These are phyloP conservation scores for Cyclanthera cordifolia DNA, from an alignment of 306 rosid genomes.

Conservation along the genomic window DNA sequence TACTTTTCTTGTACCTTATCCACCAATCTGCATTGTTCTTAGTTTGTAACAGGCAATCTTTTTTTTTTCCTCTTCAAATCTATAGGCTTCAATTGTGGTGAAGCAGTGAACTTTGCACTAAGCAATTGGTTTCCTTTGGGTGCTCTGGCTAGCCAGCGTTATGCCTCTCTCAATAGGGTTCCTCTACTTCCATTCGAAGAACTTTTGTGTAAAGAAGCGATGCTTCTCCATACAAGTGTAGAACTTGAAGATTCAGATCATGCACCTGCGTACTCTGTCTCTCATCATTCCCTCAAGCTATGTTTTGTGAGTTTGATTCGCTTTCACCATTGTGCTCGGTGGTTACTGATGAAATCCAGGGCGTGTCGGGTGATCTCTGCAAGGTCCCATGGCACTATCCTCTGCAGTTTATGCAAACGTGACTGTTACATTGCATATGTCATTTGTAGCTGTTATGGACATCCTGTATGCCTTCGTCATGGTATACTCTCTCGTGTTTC, in stretches of 20 bases:
- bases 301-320: slow-evolving; percentile 72
- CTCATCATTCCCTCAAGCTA: slow-evolving; percentile 41
- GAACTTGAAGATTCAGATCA: slow-evolving; percentile 61
- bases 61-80: slow-evolving; percentile 3
- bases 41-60: slow-evolving; percentile 10
- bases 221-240: slow-evolving; percentile 46
- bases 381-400: slow-evolving; percentile 52
- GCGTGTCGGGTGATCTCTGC: slow-evolving; percentile 37
- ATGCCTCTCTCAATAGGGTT: slow-evolving; percentile 51
- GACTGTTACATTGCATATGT: slow-evolving; percentile 30
- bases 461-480: slow-evolving; percentile 82
- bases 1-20: slow-evolving; percentile 18
- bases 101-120: slow-evolving; percentile 93
- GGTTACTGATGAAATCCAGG: slow-evolving; percentile 65
- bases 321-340: slow-evolving; percentile 75
- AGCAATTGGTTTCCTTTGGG: slow-evolving; percentile 95
- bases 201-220: slow-evolving; percentile 86
- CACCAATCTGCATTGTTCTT: slow-evolving; percentile 21
- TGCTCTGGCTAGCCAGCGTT: slow-evolving; percentile 73
- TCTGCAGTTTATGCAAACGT: slow-evolving; percentile 46
- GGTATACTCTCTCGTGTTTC: slow-evolving; percentile 37
- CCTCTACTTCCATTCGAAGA: slow-evolving; percentile 24
- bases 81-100: slow-evolving; percentile 94
- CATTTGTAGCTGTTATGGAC: slow-evolving; percentile 61
- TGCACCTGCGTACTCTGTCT: slow-evolving; percentile 34